Evolutionary conservation across 140 eudicot species (phyloP).

Genomic region (Eryngium alpinum): DNA sequence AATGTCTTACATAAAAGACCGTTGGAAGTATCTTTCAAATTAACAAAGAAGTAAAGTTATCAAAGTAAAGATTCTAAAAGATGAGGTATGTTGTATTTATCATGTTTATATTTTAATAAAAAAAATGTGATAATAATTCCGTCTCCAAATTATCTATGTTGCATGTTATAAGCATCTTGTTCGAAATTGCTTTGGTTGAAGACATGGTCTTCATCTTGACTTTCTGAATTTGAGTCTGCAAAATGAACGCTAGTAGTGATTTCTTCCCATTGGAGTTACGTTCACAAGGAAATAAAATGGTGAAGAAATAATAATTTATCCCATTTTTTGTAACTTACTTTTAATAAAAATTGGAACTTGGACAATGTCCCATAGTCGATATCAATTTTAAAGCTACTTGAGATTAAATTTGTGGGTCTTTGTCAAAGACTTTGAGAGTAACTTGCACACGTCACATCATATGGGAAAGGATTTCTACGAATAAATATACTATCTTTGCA

Average conservation of each 20-base stretch:
- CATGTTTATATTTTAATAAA: not conserved
- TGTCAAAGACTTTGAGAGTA: too few relatives aligned
- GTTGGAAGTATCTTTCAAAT: too few relatives aligned
- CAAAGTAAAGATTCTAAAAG: slow-evolving; percentile 73
- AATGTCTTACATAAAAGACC: too few relatives aligned
- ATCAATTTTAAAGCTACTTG: too few relatives aligned
- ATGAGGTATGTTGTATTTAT: slow-evolving; percentile 40
- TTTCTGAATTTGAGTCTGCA: slow-evolving; percentile 1
- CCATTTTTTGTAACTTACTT: not conserved
- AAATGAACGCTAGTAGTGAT: not conserved
- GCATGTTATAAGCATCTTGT: not conserved
- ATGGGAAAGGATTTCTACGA: too few relatives aligned
- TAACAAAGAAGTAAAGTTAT: slow-evolving; percentile 94
- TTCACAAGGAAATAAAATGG: not conserved
- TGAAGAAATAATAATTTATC: not conserved
- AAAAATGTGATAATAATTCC: not conserved
- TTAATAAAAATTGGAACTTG: too few relatives aligned
- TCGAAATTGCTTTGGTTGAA: not conserved
- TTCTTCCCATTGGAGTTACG: not conserved
- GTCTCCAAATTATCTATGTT: not conserved
- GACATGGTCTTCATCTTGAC: not conserved
- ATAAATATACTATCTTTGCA: too few relatives aligned
- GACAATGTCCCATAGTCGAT: too few relatives aligned
- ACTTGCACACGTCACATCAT: too few relatives aligned
- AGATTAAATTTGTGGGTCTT: too few relatives aligned